Base-by-base conservation (phyloP, 208 protist species). In the Acanthamoeba culbertsoni region DNA sequence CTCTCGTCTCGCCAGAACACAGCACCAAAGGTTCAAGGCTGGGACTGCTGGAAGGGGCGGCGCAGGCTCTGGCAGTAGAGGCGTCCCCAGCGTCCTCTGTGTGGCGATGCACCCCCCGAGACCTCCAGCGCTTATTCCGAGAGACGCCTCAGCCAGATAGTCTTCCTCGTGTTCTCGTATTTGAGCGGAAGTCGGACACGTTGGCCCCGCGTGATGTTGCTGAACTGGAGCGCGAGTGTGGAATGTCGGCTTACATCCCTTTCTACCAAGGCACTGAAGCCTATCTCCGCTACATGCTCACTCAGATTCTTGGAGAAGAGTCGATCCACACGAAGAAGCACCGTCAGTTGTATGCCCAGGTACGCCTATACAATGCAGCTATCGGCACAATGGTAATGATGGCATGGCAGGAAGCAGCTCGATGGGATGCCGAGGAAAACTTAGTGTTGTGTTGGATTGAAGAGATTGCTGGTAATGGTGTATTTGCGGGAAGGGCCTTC, bases 261-360 rank as follows among this genome's bases (percentile, higher is more conserved):
- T 79, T 79, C 71, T 79, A 79, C 71, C 71, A 4, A 8, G 71
- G 71, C 16, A 33, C 35, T 8, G 40, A 20, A 1, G 40, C 35
- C 40, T 79, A 79, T 42, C 18, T 79, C 40, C 71, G 71, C 71
- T 79, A 79, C 71, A 48, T 79, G 71, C 71, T 79, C 12, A 79
- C 71, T 4, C 71, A 79, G 71, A 79, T 79, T n/a, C 35, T 79
- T 0, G 71, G 23, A 4, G 40, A 79, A 14, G 71, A 79, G 16
- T 48, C 71, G 6, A 33, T 42, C 10, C 71, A 79, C 2, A 42
- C 71, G 20, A 45, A 51, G 37, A 79, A 79, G 42, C 71, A 79
- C 37, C 71, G 71, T 42, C 71, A 35, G 1, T n/a, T 79, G 40
- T 79, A 79, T 28, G 71, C 71, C 23, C 10, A 63, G 55, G 55